Evolutionary conservation across 495 filamentous ascomycete genomes (phyloP).

Genomic region (Talaromyces ruber): DNA sequence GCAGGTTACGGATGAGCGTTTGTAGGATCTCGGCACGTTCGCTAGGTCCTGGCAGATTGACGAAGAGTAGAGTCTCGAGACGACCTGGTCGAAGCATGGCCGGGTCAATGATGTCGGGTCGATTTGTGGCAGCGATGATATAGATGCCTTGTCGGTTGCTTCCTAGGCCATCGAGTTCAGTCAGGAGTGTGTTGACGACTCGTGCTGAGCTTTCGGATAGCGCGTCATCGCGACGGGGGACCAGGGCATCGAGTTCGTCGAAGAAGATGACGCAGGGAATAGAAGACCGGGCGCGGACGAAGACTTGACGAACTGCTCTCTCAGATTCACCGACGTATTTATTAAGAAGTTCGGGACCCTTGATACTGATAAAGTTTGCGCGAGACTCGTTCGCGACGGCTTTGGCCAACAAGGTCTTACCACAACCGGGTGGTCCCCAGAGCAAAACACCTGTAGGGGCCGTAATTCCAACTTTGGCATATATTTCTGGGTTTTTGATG

Average conservation of each 20-base stretch:
- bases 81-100: constrained; percentile 91
- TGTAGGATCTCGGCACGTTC: constrained; percentile 82
- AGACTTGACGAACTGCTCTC: constrained; percentile 85
- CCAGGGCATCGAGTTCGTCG: constrained; percentile 90
- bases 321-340: constrained; percentile 97
- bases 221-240: constrained; percentile 73
- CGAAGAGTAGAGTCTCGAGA: constrained; percentile 80
- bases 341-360: constrained; percentile 88
- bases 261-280: constrained; percentile 96
- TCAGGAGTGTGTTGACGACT: constrained; percentile 94
- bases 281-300: constrained; percentile 75
- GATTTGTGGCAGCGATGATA: constrained; percentile 89
- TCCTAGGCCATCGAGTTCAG: constrained; percentile 81
- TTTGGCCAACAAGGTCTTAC: constrained; percentile 93
- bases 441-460: constrained; percentile 87
- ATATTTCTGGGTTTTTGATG: constrained; percentile 77
- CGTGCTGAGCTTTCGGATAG: constrained; percentile 76
- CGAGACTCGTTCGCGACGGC: constrained; percentile 91
- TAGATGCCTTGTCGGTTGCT: constrained; percentile 79
- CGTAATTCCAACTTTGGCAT: constrained; percentile 72
- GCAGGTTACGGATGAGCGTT: constrained; percentile 62
- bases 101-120: constrained; percentile 92
- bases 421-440: constrained; percentile 95
- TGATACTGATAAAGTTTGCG: constrained; percentile 97
- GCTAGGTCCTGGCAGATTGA: constrained; percentile 70